A percentile compares a stretch with the other conserved stretches of the same genome.
phyloP scores from a whole-genome alignment of 345 rosid species.

The Rhizophora apiculata region DNA sequence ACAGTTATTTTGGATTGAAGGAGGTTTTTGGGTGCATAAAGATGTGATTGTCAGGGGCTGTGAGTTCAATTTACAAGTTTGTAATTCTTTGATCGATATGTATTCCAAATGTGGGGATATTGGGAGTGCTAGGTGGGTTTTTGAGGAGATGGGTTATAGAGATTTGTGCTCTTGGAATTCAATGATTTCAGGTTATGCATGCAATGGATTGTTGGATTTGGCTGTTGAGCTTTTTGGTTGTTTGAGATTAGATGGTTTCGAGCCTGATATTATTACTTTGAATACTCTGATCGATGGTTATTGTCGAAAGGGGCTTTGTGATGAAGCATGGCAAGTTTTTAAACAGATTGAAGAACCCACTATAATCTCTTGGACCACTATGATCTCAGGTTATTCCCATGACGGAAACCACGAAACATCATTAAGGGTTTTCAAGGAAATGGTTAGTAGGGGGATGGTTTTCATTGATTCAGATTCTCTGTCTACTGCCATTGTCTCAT shows the following conservation, averaged over 20 bases:
- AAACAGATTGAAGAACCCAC: slow-evolving; percentile 27
- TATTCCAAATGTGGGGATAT: slow-evolving; percentile 31
- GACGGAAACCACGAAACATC: slow-evolving; percentile 25
- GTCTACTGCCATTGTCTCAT: slow-evolving; percentile 31
- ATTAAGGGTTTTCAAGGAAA: slow-evolving; percentile 24
- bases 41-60: slow-evolving; percentile 35
- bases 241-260: slow-evolving; percentile 28
- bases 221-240: slow-evolving; percentile 23
- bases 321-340: slow-evolving; percentile 34
- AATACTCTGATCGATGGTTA: slow-evolving; percentile 37
- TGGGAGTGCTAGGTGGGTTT: slow-evolving; percentile 25
- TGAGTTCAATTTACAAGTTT: slow-evolving; percentile 24
- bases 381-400: slow-evolving; percentile 34
- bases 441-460: slow-evolving; percentile 20
- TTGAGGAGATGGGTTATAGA: slow-evolving; percentile 32
- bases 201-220: slow-evolving; percentile 24
- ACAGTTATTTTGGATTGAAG: slow-evolving; percentile 22
- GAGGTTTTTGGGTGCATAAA: slow-evolving; percentile 30
- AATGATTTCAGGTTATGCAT: slow-evolving; percentile 33
- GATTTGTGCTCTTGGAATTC: slow-evolving; percentile 45
- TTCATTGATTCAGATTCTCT: slow-evolving; percentile 32
- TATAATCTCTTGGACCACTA: slow-evolving; percentile 40
- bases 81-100: slow-evolving; percentile 39
- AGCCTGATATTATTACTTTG: slow-evolving; percentile 39
- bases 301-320: slow-evolving; percentile 34